Conservation (phyloP, 1,139 yeast species). For the Debaryomyces psychrophilus region DNA sequence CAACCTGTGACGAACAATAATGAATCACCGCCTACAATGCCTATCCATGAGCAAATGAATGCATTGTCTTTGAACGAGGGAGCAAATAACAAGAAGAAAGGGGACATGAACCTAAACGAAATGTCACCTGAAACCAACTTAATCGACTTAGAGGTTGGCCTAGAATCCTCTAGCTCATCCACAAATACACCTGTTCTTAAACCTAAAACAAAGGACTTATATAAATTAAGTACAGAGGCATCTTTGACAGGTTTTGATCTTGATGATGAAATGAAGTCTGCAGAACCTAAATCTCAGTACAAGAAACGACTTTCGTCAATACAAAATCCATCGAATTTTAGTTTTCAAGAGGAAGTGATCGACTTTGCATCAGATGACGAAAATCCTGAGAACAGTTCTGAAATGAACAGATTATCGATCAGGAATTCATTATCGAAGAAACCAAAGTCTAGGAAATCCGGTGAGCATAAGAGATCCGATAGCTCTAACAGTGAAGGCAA, state of each 20-base stretch:
- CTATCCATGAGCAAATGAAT: constrained; percentile 4
- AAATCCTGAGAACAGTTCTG: constrained; percentile 40
- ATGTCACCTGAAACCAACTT: constrained; percentile 26
- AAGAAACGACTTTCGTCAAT: constrained; percentile 38
- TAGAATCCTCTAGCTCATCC: constrained; percentile 35
- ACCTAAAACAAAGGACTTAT: constrained; percentile 16
- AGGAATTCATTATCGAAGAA: constrained; percentile 41
- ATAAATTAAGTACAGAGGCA: constrained; percentile 2
- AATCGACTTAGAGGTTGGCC: constrained; percentile 45
- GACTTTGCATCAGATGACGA: constrained; percentile 56
- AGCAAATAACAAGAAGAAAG: not conserved
- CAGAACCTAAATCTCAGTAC: constrained; percentile 28
- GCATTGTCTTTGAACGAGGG: constrained; percentile 3
- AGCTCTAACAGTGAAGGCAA: constrained; percentile 29
- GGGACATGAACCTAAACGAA: constrained; percentile 9
- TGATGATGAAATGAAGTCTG: constrained; percentile 20
- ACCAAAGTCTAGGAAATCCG: constrained; percentile 34
- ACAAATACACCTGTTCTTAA: constrained; percentile 27
- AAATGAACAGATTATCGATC: constrained; percentile 47
- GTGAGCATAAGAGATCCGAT: constrained; percentile 33
- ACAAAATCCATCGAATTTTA: constrained; percentile 37
- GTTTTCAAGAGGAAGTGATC: constrained; percentile 48
- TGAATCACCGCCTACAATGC: not conserved
- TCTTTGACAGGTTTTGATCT: constrained; percentile 33
- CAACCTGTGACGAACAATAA: not conserved